Evolutionary conservation across 2,329 filamentous ascomycete species (phyloP), one percentile per base, ranked within the genome.

Genomic region (Aureobasidium namibiae): DNA sequence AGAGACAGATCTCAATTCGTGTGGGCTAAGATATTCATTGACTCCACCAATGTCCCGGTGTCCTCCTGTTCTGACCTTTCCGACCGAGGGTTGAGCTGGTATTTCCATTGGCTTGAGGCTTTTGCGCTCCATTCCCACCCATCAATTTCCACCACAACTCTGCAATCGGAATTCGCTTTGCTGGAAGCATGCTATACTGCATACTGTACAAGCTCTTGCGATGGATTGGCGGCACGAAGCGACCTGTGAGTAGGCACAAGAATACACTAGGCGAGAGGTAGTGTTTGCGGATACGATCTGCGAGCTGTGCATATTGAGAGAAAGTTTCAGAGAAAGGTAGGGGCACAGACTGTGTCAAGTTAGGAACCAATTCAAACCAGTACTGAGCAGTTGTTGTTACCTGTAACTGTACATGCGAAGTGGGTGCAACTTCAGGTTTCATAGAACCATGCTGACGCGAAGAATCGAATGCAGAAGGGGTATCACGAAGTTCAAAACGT

Each of bases 101-200:
- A n/a, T 38, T 52, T 8, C 46, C 46, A 18, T 59, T 59, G 29
- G 11, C 18, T 9, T 59, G 45, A 26, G 42, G n/a, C 16, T 38
- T 44, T 29, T 46, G 45, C 31, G 29, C 46, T 26, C 24, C 38
- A 39, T 59, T 31, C 5, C 57, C 31, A 29, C 39, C 53, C 59
- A 57, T 61, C 26, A 61, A 24, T 45, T 49, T 33, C n/a, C 39
- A 50, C 94, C 95, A 99, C 71, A 97, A 87, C 69, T 96, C 91
- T 66, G 82, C 79, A 60, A 97, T 88, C 2, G 87, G 85, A 0
- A 90, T 88, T 45, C 95, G 79, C 57, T 83, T 82, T 8, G 89
- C 88, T 0, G 95, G 95, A 41, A 99, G 80, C 90, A 97, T 97
- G 75, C 90, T 95, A 74, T 99, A 99, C 75, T 99, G 94, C 67